Base-by-base conservation (phyloP, 805 yeast genomes). In the Saccharomyces jurei region DNA sequence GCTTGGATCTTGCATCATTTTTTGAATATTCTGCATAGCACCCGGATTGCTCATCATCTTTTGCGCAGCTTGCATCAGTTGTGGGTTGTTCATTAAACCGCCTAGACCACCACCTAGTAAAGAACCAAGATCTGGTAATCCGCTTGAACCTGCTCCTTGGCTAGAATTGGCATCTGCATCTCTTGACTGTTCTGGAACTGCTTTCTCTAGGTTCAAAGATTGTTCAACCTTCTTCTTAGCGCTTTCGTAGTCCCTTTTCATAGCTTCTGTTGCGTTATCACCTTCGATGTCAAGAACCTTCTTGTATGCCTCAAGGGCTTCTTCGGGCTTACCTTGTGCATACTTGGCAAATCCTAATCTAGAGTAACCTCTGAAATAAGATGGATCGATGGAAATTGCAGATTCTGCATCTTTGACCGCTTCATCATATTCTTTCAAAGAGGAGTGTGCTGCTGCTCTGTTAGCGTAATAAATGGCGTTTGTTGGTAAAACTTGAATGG, bases 401-500 rank as follows among this genome's bases (percentile, higher is more conserved):
- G 76, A 75, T 64, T 86, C 79, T 29, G 98, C 96, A 70, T 94
- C 99, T 48, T 75, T 75, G 46, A 87, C 80, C 2, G 99, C 98
- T 58, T 79, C 74, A 14, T 81, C 86, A 67, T 87, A 91, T 57
- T 89, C 76, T 58, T 82, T 79, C 30, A 80, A 65, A 5, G 96
- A 88, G 10, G 96, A 87, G 72, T 87, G 83, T 2, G 98, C 98
- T 47, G 99, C 99, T 13, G 99, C 98, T 67, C 99, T 83, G 74
- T 94, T 94, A 36, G 98, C 90, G 58, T 80, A 81, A 71, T 85
- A 94, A 22, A 94, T 88, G 17, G 91, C 90, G 69, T 89, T 90
- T 17, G 77, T 70, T 53, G 90, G 82, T 60, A 83, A 77, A 57
- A 84, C 71, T 26, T 73, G 81, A 61, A 94, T 81, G 10, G 98